phyloP scores from a whole-genome alignment of 225 moss, liverwort and hornwort species.

The Pseudisothecium myosuroides region DNA sequence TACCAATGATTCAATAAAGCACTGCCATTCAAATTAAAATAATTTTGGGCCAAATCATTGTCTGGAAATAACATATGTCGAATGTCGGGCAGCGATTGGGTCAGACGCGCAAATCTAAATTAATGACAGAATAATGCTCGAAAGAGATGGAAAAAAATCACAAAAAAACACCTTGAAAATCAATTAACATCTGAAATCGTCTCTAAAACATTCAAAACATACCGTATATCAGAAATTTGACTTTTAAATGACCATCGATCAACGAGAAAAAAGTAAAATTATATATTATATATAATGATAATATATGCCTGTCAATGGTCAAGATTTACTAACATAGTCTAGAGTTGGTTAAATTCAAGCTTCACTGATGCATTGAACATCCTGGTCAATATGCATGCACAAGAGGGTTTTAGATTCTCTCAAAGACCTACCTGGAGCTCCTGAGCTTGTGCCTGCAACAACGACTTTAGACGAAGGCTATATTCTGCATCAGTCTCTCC shows the following conservation, averaged over 20 bases:
- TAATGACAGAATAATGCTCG: neutral
- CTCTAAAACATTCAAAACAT: neutral
- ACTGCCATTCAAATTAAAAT: neutral
- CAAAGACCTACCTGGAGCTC: constrained; percentile 65
- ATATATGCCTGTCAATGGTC: neutral
- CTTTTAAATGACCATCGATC: no score
- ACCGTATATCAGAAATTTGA: neutral
- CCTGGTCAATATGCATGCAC: no score
- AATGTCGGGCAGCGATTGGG: neutral
- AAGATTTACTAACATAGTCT: neutral
- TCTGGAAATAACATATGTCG: neutral
- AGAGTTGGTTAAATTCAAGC: neutral
- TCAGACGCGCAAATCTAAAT: neutral
- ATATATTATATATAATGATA: no score
- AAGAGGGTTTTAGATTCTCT: neutral
- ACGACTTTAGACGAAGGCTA: constrained; percentile 32
- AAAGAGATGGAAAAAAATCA: neutral
- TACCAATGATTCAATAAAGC: neutral
- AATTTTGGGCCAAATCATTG: neutral
- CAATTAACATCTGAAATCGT: neutral
- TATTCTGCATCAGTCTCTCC: constrained; percentile 71
- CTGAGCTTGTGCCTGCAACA: constrained; percentile 72
- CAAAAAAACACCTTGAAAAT: neutral
- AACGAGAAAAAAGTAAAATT: no score
- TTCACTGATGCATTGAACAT: neutral